Conservation (phyloP, 2,329 filamentous ascomycete species). For the Sclerotinia nivalis region DNA sequence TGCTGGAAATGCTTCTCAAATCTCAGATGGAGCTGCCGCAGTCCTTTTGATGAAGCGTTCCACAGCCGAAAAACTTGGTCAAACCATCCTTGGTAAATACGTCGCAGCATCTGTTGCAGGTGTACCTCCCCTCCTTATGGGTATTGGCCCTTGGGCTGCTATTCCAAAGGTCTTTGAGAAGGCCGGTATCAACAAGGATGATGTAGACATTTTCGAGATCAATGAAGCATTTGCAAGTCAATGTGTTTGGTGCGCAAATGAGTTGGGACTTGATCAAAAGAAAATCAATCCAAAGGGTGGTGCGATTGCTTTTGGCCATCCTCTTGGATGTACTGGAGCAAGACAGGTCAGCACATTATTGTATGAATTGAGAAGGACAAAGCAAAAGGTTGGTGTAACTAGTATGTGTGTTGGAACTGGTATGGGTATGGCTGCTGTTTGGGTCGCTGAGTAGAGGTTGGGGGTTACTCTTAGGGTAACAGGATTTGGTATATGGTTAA, state of each 20-base stretch:
- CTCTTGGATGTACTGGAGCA: slow-evolving; percentile 89
- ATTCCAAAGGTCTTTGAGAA: slow-evolving; percentile 90
- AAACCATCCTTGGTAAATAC: slow-evolving; percentile 89
- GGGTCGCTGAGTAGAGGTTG: slow-evolving; percentile 77
- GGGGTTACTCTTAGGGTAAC: not conserved
- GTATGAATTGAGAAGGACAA: slow-evolving; percentile 82
- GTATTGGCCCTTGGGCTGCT: slow-evolving; percentile 90
- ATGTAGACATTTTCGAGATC: slow-evolving; percentile 97
- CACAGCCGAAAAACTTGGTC: slow-evolving; percentile 83
- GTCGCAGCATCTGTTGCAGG: slow-evolving; percentile 83
- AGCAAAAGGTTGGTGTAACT: slow-evolving; percentile 84
- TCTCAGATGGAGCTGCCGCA: slow-evolving; percentile 92
- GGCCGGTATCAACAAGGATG: slow-evolving; percentile 80
- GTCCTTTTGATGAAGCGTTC: slow-evolving; percentile 94
- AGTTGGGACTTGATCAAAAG: slow-evolving; percentile 76
- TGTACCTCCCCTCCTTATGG: slow-evolving; percentile 92
- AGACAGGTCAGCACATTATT: slow-evolving; percentile 90
- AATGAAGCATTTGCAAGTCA: slow-evolving; percentile 98
- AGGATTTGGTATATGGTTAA: not conserved
- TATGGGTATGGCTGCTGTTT: slow-evolving; percentile 97
- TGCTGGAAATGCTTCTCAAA: slow-evolving; percentile 93
- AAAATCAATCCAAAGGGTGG: slow-evolving; percentile 98
- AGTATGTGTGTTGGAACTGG: slow-evolving; percentile 97
- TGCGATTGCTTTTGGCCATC: slow-evolving; percentile 94
- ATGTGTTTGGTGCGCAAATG: slow-evolving; percentile 89